phyloP scores from a whole-genome alignment of 352 stramenopile species.

The Peronospora belbahrii region DNA sequence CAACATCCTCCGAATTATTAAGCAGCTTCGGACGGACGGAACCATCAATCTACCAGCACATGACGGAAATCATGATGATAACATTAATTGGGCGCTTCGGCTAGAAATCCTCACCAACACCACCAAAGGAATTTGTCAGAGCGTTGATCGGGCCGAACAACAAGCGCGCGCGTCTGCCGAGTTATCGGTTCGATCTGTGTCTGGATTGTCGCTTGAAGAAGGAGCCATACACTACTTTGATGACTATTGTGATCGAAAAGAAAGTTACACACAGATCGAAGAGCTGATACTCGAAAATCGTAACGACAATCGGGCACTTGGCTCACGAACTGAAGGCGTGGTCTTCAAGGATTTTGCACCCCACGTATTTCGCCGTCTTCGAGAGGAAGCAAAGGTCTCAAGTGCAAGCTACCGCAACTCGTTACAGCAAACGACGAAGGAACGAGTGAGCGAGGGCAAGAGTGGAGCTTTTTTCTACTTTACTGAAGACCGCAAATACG shows the following conservation, averaged over 20 bases:
- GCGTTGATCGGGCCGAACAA: constrained; percentile 53
- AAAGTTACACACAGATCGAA: constrained; percentile 70
- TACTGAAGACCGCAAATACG: constrained; percentile 74
- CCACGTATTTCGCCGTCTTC: constrained; percentile 68
- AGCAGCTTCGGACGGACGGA: constrained; percentile 54
- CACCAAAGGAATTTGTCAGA: constrained; percentile 77
- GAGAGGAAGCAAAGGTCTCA: constrained; percentile 53
- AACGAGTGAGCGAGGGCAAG: constrained; percentile 76
- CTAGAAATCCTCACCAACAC: constrained; percentile 83
- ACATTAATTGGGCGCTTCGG: constrained; percentile 83
- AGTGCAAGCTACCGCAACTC: constrained; percentile 58
- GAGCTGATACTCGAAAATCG: constrained; percentile 62
- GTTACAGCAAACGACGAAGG: constrained; percentile 64
- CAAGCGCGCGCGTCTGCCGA: constrained; percentile 38
- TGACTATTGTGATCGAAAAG: constrained; percentile 54
- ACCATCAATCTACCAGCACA: constrained; percentile 52
- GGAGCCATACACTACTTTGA: constrained; percentile 4
- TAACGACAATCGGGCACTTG: constrained; percentile 36
- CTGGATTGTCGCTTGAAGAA: constrained; percentile 16
- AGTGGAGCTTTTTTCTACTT: constrained; percentile 83
- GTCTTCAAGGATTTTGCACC: constrained; percentile 79
- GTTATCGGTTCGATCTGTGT: constrained; percentile 22
- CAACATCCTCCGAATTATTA: constrained; percentile 69
- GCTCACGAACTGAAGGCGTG: constrained; percentile 41
- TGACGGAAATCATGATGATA: constrained; percentile 36